Evolutionary conservation across 768 basidiomycete species (phyloP).

Genomic region (Lentinula raphanica): DNA sequence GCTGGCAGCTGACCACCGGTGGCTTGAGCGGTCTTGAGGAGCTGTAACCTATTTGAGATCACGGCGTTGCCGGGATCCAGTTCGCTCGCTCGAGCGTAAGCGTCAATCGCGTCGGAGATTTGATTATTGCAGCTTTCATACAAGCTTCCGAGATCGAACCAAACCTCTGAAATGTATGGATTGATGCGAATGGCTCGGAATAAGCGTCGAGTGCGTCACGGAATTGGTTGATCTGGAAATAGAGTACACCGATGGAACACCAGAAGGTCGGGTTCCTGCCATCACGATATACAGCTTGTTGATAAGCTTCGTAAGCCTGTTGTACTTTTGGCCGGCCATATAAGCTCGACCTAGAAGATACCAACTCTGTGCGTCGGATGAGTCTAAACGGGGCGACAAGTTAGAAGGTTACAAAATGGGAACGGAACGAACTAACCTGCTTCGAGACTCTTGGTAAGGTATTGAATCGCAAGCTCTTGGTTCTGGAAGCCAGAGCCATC

Average conservation of each 20-base stretch:
- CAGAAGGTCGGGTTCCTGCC: slow-evolving; percentile 99
- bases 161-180: slow-evolving; percentile 92
- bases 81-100: slow-evolving; percentile 92
- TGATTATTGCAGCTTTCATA: slow-evolving; percentile 99
- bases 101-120: slow-evolving; percentile 97
- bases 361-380: slow-evolving; percentile 96
- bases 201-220: slow-evolving; percentile 98
- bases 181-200: slow-evolving; percentile 98
- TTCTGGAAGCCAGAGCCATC: slow-evolving; percentile 93
- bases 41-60: slow-evolving; percentile 74
- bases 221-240: slow-evolving; percentile 99
- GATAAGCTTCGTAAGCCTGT: slow-evolving; percentile 99
- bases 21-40: slow-evolving; percentile 76
- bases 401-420: slow-evolving; percentile 1
- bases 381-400: slow-evolving; percentile 48
- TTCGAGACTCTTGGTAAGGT: slow-evolving; percentile 92
- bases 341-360: slow-evolving; percentile 97
- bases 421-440: slow-evolving; percentile 56
- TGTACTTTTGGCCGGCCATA: slow-evolving; percentile 98
- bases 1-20: slow-evolving; percentile 74
- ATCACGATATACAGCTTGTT: slow-evolving; percentile 98
- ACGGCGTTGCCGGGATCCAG: slow-evolving; percentile 82
- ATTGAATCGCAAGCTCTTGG: slow-evolving; percentile 89
- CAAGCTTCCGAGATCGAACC: slow-evolving; percentile 95
- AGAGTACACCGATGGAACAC: slow-evolving; percentile 98